These are phyloP conservation scores for Conringia planisiliqua DNA, from an alignment of 345 rosid species.

Conservation along the genomic window DNA sequence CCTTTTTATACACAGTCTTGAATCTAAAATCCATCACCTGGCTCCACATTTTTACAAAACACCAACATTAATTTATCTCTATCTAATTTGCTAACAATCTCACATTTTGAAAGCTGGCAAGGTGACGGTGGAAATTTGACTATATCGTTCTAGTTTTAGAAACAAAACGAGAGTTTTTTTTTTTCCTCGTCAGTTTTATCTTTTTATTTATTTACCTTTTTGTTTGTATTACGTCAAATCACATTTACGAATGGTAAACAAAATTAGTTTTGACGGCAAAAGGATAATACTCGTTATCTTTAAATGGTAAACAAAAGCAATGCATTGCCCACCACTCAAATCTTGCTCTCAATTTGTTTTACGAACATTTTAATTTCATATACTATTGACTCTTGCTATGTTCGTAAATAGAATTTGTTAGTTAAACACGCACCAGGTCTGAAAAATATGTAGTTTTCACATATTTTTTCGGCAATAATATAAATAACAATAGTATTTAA, in stretches of 20 bases:
- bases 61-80: conserved; percentile 6
- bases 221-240: background rate
- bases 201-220: background rate
- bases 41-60: background rate
- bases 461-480: background rate
- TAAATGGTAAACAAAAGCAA: background rate
- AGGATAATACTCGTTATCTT: background rate
- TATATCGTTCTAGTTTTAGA: background rate
- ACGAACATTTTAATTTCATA: background rate
- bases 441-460: background rate
- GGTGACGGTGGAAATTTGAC: background rate
- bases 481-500: background rate
- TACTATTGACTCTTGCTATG: background rate
- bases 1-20: background rate
- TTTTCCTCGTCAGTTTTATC: background rate
- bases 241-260: background rate
- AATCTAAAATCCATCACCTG: background rate
- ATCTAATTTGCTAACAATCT: background rate
- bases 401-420: background rate
- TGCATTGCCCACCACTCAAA: background rate
- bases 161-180: background rate
- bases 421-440: background rate
- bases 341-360: background rate
- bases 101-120: conserved; percentile 20
- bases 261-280: background rate